phyloP scores from a whole-genome alignment of 495 filamentous ascomycete species.

The Lophium mytilinum region DNA sequence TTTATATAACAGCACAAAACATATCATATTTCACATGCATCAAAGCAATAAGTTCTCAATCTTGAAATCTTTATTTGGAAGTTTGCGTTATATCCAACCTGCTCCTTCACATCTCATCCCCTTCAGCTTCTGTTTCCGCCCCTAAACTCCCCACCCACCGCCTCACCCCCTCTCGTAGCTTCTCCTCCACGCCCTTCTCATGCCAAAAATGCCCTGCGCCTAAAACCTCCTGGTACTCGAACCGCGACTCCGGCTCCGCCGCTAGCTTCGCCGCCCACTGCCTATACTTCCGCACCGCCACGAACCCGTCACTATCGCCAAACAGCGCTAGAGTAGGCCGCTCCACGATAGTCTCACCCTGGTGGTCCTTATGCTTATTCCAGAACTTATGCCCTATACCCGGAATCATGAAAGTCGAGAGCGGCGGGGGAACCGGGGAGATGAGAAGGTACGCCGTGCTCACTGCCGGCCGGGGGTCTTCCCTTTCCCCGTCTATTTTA shows the following conservation, averaged over 20 bases:
- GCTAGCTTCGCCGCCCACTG: constrained; percentile 59
- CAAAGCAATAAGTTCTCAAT: too few species aligned
- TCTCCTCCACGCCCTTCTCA: constrained; percentile 51
- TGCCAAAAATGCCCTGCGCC: constrained; percentile 81
- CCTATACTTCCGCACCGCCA: constrained; percentile 56
- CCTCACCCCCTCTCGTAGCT: constrained; percentile 38
- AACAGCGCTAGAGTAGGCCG: constrained; percentile 65
- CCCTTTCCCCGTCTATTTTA: too few species aligned
- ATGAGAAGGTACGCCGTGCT: constrained; percentile 64
- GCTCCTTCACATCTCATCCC: too few species aligned
- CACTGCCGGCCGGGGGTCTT: too few species aligned
- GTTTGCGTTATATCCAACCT: too few species aligned
- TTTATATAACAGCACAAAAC: too few species aligned
- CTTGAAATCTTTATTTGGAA: too few species aligned
- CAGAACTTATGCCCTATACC: constrained; percentile 14
- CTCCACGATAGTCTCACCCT: constrained; percentile 24
- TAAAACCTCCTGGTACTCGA: constrained; percentile 49
- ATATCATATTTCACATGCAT: too few species aligned
- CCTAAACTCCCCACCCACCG: constrained; percentile 3
- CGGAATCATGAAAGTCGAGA: constrained; percentile 27
- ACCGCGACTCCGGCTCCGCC: constrained; percentile 31
- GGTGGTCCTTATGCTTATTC: constrained; percentile 1
- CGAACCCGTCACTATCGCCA: constrained; percentile 72
- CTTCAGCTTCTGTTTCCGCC: too few species aligned
- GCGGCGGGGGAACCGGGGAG: constrained; percentile 64